These are phyloP conservation scores for Taxillus chinensis DNA, from an alignment of 164 flowering plant genomes.

Conservation along the genomic window DNA sequence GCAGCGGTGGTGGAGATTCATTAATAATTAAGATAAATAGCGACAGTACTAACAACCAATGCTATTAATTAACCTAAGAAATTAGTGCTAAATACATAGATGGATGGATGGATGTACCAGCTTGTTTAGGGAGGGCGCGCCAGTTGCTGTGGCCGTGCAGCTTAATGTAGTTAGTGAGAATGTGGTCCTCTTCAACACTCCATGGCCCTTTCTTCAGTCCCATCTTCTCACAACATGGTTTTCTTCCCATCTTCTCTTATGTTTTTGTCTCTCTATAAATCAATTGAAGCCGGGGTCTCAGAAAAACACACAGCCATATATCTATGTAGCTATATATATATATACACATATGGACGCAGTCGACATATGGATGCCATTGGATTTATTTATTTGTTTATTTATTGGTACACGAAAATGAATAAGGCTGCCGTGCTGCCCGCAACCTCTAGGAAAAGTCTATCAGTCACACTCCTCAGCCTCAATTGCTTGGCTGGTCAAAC, in stretches of 20 bases:
- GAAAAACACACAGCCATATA: no score
- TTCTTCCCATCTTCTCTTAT: constrained; percentile 34
- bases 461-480: no score
- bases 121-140: constrained; percentile 67
- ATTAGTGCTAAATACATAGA: no score
- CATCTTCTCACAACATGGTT: constrained; percentile 69
- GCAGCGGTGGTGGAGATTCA: neutral
- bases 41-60: neutral
- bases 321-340: no score
- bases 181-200: constrained; percentile 61
- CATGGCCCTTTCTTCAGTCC: constrained; percentile 73
- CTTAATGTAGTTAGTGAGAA: constrained; percentile 36
- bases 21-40: neutral
- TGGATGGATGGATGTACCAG: constrained; percentile 26
- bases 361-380: no score
- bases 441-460: no score
- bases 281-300: no score
- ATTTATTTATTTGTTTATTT: no score
- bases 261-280: neutral
- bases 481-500: no score
- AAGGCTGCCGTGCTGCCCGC: no score
- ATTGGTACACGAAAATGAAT: no score
- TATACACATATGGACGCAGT: no score
- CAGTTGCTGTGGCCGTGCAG: constrained; percentile 52
- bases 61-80: neutral